Evolutionary conservation across 164 flowering plant species (phyloP).

Genomic region (Santalum album): DNA sequence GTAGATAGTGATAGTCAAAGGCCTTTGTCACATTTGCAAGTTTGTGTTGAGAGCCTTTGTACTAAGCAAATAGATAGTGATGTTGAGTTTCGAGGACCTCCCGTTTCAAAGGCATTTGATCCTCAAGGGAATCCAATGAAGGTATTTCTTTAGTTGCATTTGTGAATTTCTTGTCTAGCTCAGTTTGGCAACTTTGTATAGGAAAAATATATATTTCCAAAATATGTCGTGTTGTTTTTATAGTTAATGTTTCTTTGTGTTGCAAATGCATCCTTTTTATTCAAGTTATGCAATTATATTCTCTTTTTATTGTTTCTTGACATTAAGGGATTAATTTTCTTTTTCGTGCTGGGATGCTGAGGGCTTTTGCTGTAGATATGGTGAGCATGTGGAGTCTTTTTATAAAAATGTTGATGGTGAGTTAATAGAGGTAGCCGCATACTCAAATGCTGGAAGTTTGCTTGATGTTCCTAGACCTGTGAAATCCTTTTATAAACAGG

Average conservation of each 20-base stretch:
- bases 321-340: too few relatives aligned
- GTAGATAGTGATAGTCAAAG: background rate
- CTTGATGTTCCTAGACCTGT: background rate
- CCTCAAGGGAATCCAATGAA: slow-evolving; percentile 77
- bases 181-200: too few relatives aligned
- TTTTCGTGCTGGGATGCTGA: slow-evolving; percentile 66
- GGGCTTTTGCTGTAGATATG: slow-evolving; percentile 83
- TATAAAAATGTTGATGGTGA: slow-evolving; percentile 68
- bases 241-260: too few relatives aligned
- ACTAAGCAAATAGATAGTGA: slow-evolving; percentile 64
- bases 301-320: too few relatives aligned
- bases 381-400: slow-evolving; percentile 40
- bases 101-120: slow-evolving; percentile 84
- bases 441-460: background rate
- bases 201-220: too few relatives aligned
- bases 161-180: too few relatives aligned
- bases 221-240: too few relatives aligned
- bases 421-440: slow-evolving; percentile 3
- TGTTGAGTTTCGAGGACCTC: slow-evolving; percentile 94
- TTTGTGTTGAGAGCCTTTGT: slow-evolving; percentile 49
- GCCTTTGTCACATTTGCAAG: slow-evolving; percentile 26
- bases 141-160: slow-evolving; percentile 33
- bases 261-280: too few relatives aligned
- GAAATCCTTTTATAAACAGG: too few relatives aligned
- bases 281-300: too few relatives aligned